Percentiles rank a stretch among this genome's conserved stretches.
Conservation (phyloP, 2,329 filamentous ascomycete genomes). For the Aspergillus sp. region DNA sequence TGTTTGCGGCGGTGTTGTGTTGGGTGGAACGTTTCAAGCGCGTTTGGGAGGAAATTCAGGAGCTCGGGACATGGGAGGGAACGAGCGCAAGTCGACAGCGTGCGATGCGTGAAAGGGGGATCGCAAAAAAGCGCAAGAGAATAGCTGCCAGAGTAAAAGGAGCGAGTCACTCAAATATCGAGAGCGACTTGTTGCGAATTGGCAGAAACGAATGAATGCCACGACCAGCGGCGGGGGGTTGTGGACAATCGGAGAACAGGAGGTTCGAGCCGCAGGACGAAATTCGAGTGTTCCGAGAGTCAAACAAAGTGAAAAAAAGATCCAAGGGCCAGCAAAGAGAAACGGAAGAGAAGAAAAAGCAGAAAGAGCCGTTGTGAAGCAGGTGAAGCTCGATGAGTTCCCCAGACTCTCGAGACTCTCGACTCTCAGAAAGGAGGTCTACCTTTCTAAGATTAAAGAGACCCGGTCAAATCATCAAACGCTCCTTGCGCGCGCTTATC, state of each 20-base stretch:
- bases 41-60: conserved; percentile 20
- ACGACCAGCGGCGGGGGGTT: conserved; percentile 18
- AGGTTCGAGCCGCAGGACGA: conserved; percentile 23
- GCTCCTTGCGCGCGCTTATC: conserved; percentile 40
- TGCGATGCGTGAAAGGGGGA: conserved; percentile 5
- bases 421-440: conserved; percentile 26
- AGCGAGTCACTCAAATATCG: conserved; percentile 9
- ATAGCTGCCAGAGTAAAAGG: not conserved
- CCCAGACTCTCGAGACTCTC: conserved; percentile 25
- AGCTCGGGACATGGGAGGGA: conserved; percentile 15
- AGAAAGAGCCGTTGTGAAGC: conserved; percentile 15
- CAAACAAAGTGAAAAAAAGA: conserved; percentile 9
- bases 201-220: conserved; percentile 15
- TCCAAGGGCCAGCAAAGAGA: conserved; percentile 3
- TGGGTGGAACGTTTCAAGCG: conserved; percentile 1
- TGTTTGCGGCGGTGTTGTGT: conserved; percentile 20
- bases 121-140: conserved; percentile 1
- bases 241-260: conserved; percentile 18
- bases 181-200: conserved; percentile 6
- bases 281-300: conserved; percentile 31
- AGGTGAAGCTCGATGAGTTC: conserved; percentile 20
- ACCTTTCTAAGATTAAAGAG: not conserved
- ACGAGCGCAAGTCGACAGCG: conserved; percentile 12
- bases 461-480: conserved; percentile 28
- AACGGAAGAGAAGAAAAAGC: conserved; percentile 11